These are phyloP conservation scores for Backusella circina DNA, from an alignment of 192 early-diverging fungal genomes.

Conservation along the genomic window DNA sequence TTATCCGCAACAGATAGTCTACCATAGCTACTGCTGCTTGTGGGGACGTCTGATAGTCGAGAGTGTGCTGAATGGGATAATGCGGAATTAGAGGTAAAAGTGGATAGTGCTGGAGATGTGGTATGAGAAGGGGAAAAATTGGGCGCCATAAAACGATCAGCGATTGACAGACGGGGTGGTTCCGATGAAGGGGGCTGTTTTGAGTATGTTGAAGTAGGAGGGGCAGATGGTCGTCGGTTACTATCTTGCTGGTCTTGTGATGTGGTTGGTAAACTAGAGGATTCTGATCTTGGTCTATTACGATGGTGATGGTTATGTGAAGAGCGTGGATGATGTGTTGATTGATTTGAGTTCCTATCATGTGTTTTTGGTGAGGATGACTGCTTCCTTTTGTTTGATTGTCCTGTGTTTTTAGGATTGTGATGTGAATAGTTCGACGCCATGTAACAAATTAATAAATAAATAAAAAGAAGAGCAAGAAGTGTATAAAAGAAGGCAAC, in stretches of 20 bases:
- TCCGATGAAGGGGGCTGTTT: not conserved
- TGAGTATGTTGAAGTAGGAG: not conserved
- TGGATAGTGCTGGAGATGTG: not conserved
- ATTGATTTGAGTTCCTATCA: not conserved
- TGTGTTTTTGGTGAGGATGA: not conserved
- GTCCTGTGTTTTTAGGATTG: not conserved
- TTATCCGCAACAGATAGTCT: not conserved
- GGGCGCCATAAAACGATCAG: slow-evolving; percentile 5
- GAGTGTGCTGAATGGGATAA: not conserved
- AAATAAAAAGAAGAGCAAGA: not conserved
- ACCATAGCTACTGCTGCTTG: not conserved
- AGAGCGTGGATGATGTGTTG: not conserved
- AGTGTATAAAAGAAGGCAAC: not conserved
- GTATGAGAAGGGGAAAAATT: not conserved
- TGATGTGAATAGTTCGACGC: not conserved
- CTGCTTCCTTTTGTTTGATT: not conserved
- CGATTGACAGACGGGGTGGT: slow-evolving; percentile 1
- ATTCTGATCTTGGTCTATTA: not conserved
- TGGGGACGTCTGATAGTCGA: not conserved
- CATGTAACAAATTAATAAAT: not conserved
- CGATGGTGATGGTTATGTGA: not conserved
- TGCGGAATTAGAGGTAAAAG: not conserved
- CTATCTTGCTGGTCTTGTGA: not conserved
- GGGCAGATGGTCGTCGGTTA: not conserved
- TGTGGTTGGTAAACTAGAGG: not conserved